Conservation (phyloP, 306 rosid genomes). For the Dalbergia oliveri region DNA sequence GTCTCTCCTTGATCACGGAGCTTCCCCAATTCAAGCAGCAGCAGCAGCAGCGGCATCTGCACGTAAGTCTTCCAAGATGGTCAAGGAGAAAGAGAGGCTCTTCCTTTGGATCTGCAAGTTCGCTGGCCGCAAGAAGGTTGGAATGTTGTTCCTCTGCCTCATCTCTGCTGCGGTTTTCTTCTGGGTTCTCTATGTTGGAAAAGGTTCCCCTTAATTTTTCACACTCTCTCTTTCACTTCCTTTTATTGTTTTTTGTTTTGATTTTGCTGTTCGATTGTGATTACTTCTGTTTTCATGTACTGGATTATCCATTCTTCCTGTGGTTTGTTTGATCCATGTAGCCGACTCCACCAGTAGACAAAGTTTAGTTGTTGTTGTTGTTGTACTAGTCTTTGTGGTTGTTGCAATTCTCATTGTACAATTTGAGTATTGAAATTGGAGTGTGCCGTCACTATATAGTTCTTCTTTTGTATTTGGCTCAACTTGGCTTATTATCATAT, state of each 20-base stretch:
- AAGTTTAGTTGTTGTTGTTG: no score
- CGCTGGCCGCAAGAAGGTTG: constrained; percentile 80
- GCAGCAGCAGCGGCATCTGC: constrained; percentile 20
- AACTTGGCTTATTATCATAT: constrained; percentile 19
- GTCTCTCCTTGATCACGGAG: constrained; percentile 66
- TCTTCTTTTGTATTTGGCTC: constrained; percentile 22
- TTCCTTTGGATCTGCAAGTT: constrained; percentile 84
- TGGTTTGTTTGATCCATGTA: neutral
- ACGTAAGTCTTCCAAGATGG: constrained; percentile 80
- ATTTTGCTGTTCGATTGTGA: constrained; percentile 15
- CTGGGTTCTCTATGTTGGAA: constrained; percentile 78
- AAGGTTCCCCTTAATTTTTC: constrained; percentile 60
- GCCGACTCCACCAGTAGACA: neutral
- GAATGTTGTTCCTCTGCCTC: constrained; percentile 86
- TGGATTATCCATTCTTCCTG: neutral
- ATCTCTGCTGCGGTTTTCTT: constrained; percentile 79
- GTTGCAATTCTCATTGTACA: constrained; percentile 20
- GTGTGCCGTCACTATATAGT: constrained; percentile 11
- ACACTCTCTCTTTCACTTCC: neutral
- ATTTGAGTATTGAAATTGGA: constrained; percentile 17
- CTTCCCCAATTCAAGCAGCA: constrained; percentile 54
- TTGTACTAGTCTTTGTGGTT: neutral
- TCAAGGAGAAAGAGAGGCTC: constrained; percentile 81
- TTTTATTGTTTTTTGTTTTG: neutral
- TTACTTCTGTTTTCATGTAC: neutral